Base-by-base conservation (phyloP, 176 grass and related monocot species). In the Saccharum spontaneum region DNA sequence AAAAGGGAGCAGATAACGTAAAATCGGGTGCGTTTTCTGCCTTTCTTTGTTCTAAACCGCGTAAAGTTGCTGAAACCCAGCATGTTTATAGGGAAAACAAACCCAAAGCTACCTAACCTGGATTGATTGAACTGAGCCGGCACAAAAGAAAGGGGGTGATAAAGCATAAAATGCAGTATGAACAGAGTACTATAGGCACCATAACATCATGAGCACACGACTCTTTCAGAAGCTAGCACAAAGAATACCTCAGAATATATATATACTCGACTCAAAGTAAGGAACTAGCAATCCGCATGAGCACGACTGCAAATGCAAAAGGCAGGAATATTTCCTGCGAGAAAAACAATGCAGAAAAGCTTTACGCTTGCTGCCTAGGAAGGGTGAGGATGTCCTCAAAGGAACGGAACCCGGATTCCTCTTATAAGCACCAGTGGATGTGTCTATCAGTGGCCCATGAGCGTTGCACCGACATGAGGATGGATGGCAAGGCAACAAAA, bases 341-440 rank as follows among this genome's bases (percentile, higher is more conserved):
- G 63, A 11, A 33, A 77, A 79, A 48, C 73, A 69, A 43, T 4
- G 10, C 30, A 57, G 6, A 43, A 1, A 57, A 17, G 11, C 34
- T 75, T 74, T 44, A 72, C 0, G 64, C 9, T 77, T 38, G 46
- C 79, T 77, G 79, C 13, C 37, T 12, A 39, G 66, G 33, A 78
- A 62, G 37, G 37, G 34, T 50, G 57, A 87, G 79, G 64, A 65
- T 76, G 49, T 65, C 63, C 65, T 66, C 15, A 31, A 34, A 57
- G 67, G 8, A 49, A 69, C 13, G 61, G 10, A 23, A 75, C 0
- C 39, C 34, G 1, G n/a, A 38, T 33, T 87, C 80, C 14, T 79
- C 68, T 90, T 87, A 90, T 87, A 90, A 69, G 18, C 31, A 31
- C 48, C 30, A 79, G 40, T 9, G 49, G 67, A 34, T 9, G 62